phyloP scores from a whole-genome alignment of 2,329 filamentous ascomycete species.

The Phialophora macrospora region DNA sequence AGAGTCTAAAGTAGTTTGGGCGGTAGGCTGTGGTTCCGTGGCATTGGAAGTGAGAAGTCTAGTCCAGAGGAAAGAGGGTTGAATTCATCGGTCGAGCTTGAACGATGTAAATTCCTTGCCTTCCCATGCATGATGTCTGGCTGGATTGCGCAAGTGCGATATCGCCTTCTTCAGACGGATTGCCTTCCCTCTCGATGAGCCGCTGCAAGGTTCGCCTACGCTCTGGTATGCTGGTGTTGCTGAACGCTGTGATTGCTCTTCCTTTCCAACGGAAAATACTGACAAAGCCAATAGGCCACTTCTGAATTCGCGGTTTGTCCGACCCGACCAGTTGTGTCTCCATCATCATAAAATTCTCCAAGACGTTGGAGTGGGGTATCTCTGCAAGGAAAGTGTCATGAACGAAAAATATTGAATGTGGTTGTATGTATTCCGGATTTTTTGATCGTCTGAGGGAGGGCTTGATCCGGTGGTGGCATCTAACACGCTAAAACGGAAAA shows the following conservation, averaged over 20 bases:
- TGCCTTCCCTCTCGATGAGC: no score
- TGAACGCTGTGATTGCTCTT: background rate
- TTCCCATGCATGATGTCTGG: no score
- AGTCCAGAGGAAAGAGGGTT: no score
- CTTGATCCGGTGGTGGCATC: background rate
- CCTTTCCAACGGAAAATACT: background rate
- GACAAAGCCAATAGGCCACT: no score
- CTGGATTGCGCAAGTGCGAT: no score
- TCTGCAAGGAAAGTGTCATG: conserved; percentile 12
- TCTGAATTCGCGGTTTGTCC: background rate
- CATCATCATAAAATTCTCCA: conserved; percentile 6
- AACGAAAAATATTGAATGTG: background rate
- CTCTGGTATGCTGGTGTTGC: background rate
- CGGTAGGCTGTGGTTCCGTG: no score
- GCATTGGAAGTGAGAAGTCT: no score
- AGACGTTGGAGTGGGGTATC: conserved; percentile 23
- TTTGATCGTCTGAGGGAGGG: background rate
- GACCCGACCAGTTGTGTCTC: background rate
- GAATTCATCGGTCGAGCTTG: no score
- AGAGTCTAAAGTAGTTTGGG: no score
- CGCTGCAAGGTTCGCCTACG: no score
- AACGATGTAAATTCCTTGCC: no score
- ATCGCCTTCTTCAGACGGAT: no score
- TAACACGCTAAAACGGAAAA: background rate
- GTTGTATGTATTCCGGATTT: background rate